Conservation (phyloP, 83 land plant species). For the Isoetes engelmannii region DNA sequence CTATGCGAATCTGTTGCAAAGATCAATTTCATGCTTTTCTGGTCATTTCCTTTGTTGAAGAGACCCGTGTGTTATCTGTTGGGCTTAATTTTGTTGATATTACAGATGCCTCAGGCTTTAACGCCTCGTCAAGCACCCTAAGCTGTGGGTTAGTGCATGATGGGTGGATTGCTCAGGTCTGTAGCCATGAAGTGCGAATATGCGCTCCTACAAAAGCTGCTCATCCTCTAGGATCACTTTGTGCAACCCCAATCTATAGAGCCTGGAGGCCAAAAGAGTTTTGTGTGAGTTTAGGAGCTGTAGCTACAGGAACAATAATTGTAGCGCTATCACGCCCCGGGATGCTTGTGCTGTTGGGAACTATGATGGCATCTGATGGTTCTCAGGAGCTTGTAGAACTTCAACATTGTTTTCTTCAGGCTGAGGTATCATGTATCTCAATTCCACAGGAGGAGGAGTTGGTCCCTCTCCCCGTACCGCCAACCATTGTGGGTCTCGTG, state of each 20-base stretch:
- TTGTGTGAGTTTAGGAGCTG: slow-evolving; percentile 77
- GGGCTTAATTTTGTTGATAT: slow-evolving; percentile 81
- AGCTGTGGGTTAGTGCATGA: slow-evolving; percentile 81
- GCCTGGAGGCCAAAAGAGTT: slow-evolving; percentile 61
- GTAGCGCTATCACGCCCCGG: slow-evolving; percentile 82
- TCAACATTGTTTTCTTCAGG: slow-evolving; percentile 46
- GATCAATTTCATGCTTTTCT: slow-evolving; percentile 87
- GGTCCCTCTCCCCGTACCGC: slow-evolving; percentile 27
- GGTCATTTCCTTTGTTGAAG: slow-evolving; percentile 90
- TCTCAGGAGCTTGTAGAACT: slow-evolving; percentile 53
- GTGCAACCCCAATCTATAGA: slow-evolving; percentile 52
- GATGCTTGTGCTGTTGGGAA: slow-evolving; percentile 59
- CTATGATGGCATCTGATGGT: slow-evolving; percentile 32
- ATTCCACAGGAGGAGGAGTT: slow-evolving; percentile 51
- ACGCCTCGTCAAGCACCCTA: slow-evolving; percentile 60
- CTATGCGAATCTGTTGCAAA: slow-evolving; percentile 47
- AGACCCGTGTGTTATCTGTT: slow-evolving; percentile 84
- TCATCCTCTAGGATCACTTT: slow-evolving; percentile 60
- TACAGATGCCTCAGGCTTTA: slow-evolving; percentile 80
- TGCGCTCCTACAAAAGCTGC: slow-evolving; percentile 78
- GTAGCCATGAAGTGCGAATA: slow-evolving; percentile 55
- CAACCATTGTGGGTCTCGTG: slow-evolving; percentile 24
- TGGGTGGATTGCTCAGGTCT: slow-evolving; percentile 72
- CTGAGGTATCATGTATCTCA: slow-evolving; percentile 85
- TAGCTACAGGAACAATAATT: slow-evolving; percentile 48